phyloP scores from a whole-genome alignment of 2,329 filamentous ascomycete genomes.

The Fusarium albidum region DNA sequence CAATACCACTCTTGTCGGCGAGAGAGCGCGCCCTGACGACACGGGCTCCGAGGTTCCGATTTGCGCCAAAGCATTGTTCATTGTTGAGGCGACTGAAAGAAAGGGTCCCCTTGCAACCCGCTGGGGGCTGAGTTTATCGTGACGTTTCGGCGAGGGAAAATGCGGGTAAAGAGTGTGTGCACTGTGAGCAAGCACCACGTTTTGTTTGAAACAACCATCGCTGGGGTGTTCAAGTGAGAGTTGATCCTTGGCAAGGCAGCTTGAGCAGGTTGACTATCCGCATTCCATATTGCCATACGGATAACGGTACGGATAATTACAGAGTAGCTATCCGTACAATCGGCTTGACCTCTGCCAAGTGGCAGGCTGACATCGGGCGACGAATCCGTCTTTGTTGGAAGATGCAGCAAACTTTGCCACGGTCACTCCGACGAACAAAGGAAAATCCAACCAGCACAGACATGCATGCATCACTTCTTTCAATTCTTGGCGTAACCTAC shows the following conservation, averaged over 20 bases:
- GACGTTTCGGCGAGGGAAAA: constrained; percentile 4
- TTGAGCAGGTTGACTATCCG: no score
- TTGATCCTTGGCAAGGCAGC: background rate
- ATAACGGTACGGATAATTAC: no score
- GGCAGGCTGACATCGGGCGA: no score
- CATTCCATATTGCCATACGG: no score
- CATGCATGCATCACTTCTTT: constrained; percentile 1
- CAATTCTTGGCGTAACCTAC: constrained; percentile 5
- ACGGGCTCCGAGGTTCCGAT: background rate
- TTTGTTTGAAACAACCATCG: constrained; percentile 31
- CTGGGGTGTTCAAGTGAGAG: constrained; percentile 1
- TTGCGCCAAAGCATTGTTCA: background rate
- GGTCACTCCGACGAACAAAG: constrained; percentile 25
- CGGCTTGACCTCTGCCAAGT: no score
- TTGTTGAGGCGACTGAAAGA: background rate
- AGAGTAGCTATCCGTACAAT: no score
- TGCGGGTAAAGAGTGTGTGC: background rate
- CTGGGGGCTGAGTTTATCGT: constrained; percentile 3
- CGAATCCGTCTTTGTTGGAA: constrained; percentile 12
- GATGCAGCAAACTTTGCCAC: constrained; percentile 4
- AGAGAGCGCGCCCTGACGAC: constrained; percentile 5
- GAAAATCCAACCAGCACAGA: background rate
- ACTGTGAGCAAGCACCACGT: background rate
- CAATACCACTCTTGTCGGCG: constrained; percentile 4
- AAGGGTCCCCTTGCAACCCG: background rate